phyloP scores from a whole-genome alignment of 805 yeast species.

The Candida alai region DNA sequence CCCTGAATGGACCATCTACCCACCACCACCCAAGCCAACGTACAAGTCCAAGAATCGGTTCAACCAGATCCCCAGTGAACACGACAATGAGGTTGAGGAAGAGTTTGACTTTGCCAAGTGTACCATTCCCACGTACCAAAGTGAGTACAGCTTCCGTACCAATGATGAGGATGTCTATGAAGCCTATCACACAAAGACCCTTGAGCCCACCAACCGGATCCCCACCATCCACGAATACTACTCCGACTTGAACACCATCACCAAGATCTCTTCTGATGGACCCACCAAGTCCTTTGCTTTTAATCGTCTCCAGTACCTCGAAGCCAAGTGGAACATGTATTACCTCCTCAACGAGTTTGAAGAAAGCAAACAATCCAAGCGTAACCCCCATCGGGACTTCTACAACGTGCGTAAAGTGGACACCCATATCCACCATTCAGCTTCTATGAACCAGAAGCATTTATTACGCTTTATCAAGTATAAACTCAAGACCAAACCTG shows the following conservation, averaged over 20 bases:
- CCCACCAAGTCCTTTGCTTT: constrained; percentile 96
- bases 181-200: constrained; percentile 39
- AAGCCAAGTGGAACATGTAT: constrained; percentile 95
- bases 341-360: constrained; percentile 85
- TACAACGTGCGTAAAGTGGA: constrained; percentile 96
- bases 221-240: constrained; percentile 88
- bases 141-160: constrained; percentile 36
- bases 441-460: constrained; percentile 99
- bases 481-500: constrained; percentile 80
- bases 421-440: constrained; percentile 98
- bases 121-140: constrained; percentile 49
- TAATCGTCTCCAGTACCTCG: constrained; percentile 86
- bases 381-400: constrained; percentile 95
- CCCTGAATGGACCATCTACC: constrained; percentile 75
- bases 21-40: constrained; percentile 90
- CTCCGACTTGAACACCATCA: constrained; percentile 71
- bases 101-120: constrained; percentile 55
- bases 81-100: constrained; percentile 39
- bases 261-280: constrained; percentile 83
- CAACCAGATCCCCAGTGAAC: constrained; percentile 37
- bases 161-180: constrained; percentile 71
- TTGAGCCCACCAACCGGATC: constrained; percentile 46
- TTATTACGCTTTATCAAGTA: constrained; percentile 89
- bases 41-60: constrained; percentile 56
- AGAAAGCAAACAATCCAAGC: constrained; percentile 85